Evolutionary conservation across 768 basidiomycete species (phyloP).

Genomic region (Trametes maxima): DNA sequence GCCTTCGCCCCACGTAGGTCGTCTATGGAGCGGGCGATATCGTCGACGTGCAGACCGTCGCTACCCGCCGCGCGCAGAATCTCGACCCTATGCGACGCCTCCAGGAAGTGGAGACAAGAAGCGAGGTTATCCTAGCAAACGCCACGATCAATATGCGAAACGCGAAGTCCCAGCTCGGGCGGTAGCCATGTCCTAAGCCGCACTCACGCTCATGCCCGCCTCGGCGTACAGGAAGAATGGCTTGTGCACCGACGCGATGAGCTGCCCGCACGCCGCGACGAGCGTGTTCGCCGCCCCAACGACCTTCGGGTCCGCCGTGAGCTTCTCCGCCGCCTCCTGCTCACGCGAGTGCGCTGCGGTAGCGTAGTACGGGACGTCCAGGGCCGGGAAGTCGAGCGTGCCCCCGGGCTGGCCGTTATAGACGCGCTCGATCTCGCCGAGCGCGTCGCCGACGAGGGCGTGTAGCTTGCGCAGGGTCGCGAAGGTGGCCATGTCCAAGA

Average conservation of each 20-base stretch:
- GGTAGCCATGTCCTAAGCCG: too few species aligned
- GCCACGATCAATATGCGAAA: background rate
- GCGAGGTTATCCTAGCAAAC: constrained; percentile 2
- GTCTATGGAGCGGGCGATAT: constrained; percentile 2
- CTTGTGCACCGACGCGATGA: constrained; percentile 24
- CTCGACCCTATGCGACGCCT: constrained; percentile 10
- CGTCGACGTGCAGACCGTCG: constrained; percentile 5
- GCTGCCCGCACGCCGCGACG: constrained; percentile 30
- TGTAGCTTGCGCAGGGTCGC: constrained; percentile 63
- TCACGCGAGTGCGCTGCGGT: background rate
- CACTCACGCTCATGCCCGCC: constrained; percentile 45
- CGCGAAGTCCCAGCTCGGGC: constrained; percentile 37
- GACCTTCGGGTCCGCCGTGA: constrained; percentile 22
- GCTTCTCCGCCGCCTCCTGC: constrained; percentile 20
- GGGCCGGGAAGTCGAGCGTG: constrained; percentile 15
- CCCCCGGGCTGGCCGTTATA: constrained; percentile 28
- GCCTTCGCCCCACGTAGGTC: constrained; percentile 1
- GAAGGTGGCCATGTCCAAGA: constrained; percentile 47
- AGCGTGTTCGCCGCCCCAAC: constrained; percentile 24
- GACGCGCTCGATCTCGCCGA: constrained; percentile 65
- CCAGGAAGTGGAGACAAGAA: constrained; percentile 7
- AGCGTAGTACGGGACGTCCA: constrained; percentile 16
- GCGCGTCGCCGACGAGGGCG: constrained; percentile 63
- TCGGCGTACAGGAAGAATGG: constrained; percentile 55
- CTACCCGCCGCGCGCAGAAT: constrained; percentile 8